Base-by-base conservation (phyloP, 306 rosid species). In the Parietaria judaica region DNA sequence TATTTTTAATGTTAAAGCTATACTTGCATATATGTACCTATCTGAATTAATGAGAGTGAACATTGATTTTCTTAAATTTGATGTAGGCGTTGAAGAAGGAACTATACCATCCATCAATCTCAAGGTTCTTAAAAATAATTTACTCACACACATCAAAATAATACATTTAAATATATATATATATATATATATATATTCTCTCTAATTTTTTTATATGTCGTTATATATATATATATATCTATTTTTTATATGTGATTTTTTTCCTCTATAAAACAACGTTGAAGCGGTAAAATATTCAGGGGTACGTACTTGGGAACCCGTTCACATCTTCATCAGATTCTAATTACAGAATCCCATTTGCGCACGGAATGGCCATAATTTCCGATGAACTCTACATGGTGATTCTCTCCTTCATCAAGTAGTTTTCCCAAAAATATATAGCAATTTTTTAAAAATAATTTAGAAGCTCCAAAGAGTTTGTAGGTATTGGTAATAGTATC, bases 291-390 rank as follows among this genome's bases (percentile, higher is more conserved):
- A 5, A 36, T 36, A 48, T 56, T 15, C 70, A 89, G 88, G 96
- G 96, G 51, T 89, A 83, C 64, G 3, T 36, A 35, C 39, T 56
- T 9, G 95, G 95, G 34, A 83, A 86, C 65, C 65, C 85, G 1
- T 0, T 1, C 7, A 85, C 85, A 39, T 14, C 7, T 37, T 3
- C 5, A 11, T 11, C 59, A 15, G 0, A 60, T 10, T 37, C 6
- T 13, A 84, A 62, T 70, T 72, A 44, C 15, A 11, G 0, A 45
- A 54, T 80, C 10, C 69, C 76, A 6, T 55, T 47, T 73, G 80
- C 85, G 72, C 88, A 83, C 53, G 84, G 86, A 51, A 76, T 78
- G 88, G 79, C 61, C 39, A 76, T 89, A 34, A 86, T 89, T 58
- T 80, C 90, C 7, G 81, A 81, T 70, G 90, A 89, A 70, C 72